These are phyloP conservation scores for Cicer arietinum DNA, from an alignment of 306 rosid genomes.

Conservation along the genomic window DNA sequence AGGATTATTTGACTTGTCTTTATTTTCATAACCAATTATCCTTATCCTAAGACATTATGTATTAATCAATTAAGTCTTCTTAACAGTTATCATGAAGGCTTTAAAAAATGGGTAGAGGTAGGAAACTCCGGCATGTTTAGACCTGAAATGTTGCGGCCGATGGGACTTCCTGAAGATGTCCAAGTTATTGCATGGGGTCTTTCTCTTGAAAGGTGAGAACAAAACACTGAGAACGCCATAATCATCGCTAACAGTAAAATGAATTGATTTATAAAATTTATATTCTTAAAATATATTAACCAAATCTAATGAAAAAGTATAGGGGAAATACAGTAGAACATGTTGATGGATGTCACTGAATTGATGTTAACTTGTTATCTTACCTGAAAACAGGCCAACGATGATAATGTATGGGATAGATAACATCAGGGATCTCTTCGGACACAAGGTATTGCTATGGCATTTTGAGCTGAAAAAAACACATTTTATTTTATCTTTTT, in stretches of 20 bases:
- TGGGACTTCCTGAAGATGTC: constrained; percentile 98
- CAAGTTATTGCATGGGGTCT: constrained; percentile 97
- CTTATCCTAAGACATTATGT: not conserved
- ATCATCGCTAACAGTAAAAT: constrained; percentile 16
- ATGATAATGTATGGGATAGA: constrained; percentile 88
- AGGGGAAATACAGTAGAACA: constrained; percentile 9
- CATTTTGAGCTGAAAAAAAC: constrained; percentile 22
- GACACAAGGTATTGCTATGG: constrained; percentile 70
- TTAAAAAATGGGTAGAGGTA: constrained; percentile 86
- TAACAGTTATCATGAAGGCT: constrained; percentile 90
- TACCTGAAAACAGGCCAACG: constrained; percentile 74
- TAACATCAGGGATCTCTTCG: constrained; percentile 94
- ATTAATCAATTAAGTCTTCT: constrained; percentile 18
- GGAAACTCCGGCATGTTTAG: constrained; percentile 99
- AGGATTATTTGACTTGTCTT: constrained; percentile 35
- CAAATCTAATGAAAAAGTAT: not conserved
- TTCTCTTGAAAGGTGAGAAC: constrained; percentile 87
- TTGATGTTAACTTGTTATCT: constrained; percentile 20
- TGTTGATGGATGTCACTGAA: constrained; percentile 10
- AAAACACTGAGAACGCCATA: not conserved
- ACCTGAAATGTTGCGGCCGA: constrained; percentile 97
- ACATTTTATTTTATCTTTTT: not conserved
- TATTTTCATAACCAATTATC: not conserved
- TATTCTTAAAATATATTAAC: constrained; percentile 10
- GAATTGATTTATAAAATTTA: not conserved